These are phyloP conservation scores for apple (Malus domestica) DNA, from an alignment of 306 rosid genomes.

Conservation along the genomic window DNA sequence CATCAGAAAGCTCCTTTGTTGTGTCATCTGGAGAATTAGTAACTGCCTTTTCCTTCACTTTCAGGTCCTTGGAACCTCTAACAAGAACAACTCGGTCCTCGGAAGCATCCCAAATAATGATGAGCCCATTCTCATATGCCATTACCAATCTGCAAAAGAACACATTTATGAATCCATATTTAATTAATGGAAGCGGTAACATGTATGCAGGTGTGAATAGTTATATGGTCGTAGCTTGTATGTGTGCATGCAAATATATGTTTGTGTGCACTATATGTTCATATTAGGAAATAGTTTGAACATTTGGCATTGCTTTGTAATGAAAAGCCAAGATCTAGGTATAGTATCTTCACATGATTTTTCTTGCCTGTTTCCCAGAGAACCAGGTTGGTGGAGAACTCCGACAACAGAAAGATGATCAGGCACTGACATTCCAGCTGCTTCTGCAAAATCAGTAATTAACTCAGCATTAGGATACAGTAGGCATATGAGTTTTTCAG, in stretches of 20 bases:
- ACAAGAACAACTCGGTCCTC: constrained; percentile 62
- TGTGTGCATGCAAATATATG: not conserved
- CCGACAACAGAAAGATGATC: constrained; percentile 65
- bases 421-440: constrained; percentile 57
- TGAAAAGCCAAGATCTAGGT: constrained; percentile 19
- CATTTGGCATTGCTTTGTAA: constrained; percentile 2
- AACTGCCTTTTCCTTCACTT: constrained; percentile 34
- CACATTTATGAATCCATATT: constrained; percentile 2
- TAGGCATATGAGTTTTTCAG: not conserved
- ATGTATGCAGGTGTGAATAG: not conserved
- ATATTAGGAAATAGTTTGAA: not conserved
- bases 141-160: constrained; percentile 63
- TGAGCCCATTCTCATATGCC: constrained; percentile 73
- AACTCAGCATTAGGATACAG: constrained; percentile 1
- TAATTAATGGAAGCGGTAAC: not conserved
- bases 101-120: constrained; percentile 83
- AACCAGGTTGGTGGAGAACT: constrained; percentile 76
- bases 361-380: constrained; percentile 74
- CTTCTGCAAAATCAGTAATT: constrained; percentile 46
- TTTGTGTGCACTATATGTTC: not conserved
- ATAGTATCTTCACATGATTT: constrained; percentile 22
- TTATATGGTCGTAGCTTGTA: not conserved
- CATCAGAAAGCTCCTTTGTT: constrained; percentile 31
- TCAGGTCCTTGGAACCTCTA: constrained; percentile 57
- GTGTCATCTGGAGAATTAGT: constrained; percentile 28